Base-by-base conservation (phyloP, 371 early-diverging fungal species). In the Blakeslea trispora region DNA sequence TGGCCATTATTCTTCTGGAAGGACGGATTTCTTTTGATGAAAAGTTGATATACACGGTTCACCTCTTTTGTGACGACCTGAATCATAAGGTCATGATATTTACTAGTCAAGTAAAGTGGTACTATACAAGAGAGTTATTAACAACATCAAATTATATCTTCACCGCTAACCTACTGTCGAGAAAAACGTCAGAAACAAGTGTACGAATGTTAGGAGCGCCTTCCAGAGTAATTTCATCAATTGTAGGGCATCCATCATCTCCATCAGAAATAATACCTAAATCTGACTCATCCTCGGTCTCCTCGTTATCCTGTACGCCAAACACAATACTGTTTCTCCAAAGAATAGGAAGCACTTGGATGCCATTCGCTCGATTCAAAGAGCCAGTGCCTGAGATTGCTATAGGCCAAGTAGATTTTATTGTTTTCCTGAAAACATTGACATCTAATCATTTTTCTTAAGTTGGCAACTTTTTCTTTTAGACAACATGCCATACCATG, bases 241-340 rank as follows among this genome's bases (percentile, higher is more conserved):
- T 57, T 0, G 87, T 85, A 5, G 90, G 84, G n/a, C 76, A 77
- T 2, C 85, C 81, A 46, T 86, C 87, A 55, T 83, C 78, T 18
- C 61, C 66, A 35, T 76, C 79, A 0, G 73, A 71, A n/a, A 70
- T 63, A n/a, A 22, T 37, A 17, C 83, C 81, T 40, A 84, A 58
- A 59, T 85, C 86, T 21, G 78, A 65, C 56, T 84, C 82, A 13
- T 61, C 21, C 3, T 22, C 52, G 14, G 70, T 69, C 3, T 76
- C 78, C 22, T 75, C 73, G 34, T 72, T 71, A 17, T 59, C 64
- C 0, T 82, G 83, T 71, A 81, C 79, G 6, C 89, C 92, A 73
- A 94, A 91, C 11, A 78, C 69, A 18, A 92, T 86, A 55, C 87
- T 81, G 11, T 89, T 85, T 41, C 93, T 77, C 94, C 94, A 94